Conservation (phyloP, 2,329 filamentous ascomycete species). For the Dothistroma septosporum region DNA sequence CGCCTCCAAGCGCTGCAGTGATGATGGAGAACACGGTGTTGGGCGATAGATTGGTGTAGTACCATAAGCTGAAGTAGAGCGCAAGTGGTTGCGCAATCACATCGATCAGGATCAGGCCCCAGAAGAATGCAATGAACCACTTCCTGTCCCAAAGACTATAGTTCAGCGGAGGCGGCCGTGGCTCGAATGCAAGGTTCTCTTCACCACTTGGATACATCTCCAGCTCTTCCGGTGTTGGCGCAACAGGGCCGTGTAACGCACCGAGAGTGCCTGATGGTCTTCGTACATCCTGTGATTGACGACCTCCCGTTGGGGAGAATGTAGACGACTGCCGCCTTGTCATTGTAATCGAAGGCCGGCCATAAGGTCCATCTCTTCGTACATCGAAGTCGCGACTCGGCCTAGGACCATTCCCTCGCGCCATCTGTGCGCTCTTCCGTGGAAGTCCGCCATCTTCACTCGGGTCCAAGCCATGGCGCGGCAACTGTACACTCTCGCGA, state of each 20-base stretch:
- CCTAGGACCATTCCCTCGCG: conserved; percentile 14
- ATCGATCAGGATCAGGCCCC: conserved; percentile 57
- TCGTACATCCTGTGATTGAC: conserved; percentile 3
- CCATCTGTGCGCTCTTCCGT: conserved; percentile 23
- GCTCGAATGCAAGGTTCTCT: conserved; percentile 27
- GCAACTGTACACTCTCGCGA: conserved; percentile 39
- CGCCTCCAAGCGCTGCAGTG: conserved; percentile 50
- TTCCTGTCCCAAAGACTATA: conserved; percentile 54
- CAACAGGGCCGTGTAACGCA: conserved; percentile 7
- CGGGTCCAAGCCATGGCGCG: conserved; percentile 6
- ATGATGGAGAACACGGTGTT: conserved; percentile 54
- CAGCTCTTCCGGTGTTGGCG: conserved; percentile 14
- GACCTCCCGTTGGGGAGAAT: not conserved
- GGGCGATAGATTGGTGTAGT: conserved; percentile 48
- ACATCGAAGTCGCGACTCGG: conserved; percentile 31
- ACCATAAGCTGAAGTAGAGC: conserved; percentile 60
- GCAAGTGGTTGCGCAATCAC: conserved; percentile 55
- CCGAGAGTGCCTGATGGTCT: conserved; percentile 2
- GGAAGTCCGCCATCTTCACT: not conserved
- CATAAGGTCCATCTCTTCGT: conserved; percentile 32
- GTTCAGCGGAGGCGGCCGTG: conserved; percentile 50
- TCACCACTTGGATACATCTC: conserved; percentile 10
- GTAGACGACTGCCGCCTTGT: conserved; percentile 26
- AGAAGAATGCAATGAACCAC: conserved; percentile 56
- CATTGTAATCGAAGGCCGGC: conserved; percentile 33